Percentiles rank a stretch among this genome's conserved stretches.
Evolutionary conservation across 805 yeast species (phyloP).

Genomic region (Metschnikowia continentalis): DNA sequence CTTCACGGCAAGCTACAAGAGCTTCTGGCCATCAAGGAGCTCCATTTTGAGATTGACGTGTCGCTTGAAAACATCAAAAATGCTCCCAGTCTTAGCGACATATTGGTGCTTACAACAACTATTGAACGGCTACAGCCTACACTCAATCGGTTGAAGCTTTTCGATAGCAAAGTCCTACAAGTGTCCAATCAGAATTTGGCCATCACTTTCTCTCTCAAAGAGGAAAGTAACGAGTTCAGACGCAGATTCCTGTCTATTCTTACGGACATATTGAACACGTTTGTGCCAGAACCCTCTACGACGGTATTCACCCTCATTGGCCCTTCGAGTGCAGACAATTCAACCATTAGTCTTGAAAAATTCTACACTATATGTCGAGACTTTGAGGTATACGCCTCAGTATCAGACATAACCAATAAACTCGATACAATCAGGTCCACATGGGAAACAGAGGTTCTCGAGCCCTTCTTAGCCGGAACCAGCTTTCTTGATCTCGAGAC

Average conservation of each 20-base stretch:
- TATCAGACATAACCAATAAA: conserved; percentile 5
- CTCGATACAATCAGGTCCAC: conserved; percentile 4
- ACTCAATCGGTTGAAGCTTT: conserved; percentile 17
- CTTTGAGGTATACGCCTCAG: conserved; percentile 11
- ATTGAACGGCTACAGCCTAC: conserved; percentile 19
- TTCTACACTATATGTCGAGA: conserved; percentile 4
- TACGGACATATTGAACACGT: conserved; percentile 3
- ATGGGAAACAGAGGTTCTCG: conserved; percentile 15
- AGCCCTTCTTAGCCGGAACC: conserved; percentile 10
- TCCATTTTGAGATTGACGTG: conserved; percentile 21
- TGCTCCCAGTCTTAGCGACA: conserved; percentile 2
- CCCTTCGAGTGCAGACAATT: neutral
- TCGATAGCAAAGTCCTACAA: conserved; percentile 13
- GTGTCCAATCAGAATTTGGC: conserved; percentile 13
- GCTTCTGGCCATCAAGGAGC: conserved; percentile 26
- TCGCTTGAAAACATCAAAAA: conserved; percentile 11
- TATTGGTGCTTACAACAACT: neutral
- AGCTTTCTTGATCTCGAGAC: conserved; percentile 4
- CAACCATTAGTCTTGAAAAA: neutral
- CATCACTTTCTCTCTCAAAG: conserved; percentile 5
- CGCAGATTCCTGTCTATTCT: conserved; percentile 4
- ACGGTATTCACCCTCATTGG: conserved; percentile 1
- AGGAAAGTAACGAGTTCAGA: conserved; percentile 1
- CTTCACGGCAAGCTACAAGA: conserved; percentile 19
- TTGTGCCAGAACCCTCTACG: conserved; percentile 5